A percentile compares a stretch with the other conserved stretches of the same genome.
These are phyloP conservation scores for Cunninghamia lanceolata DNA, from an alignment of 75 land plant genomes.

Conservation along the genomic window DNA sequence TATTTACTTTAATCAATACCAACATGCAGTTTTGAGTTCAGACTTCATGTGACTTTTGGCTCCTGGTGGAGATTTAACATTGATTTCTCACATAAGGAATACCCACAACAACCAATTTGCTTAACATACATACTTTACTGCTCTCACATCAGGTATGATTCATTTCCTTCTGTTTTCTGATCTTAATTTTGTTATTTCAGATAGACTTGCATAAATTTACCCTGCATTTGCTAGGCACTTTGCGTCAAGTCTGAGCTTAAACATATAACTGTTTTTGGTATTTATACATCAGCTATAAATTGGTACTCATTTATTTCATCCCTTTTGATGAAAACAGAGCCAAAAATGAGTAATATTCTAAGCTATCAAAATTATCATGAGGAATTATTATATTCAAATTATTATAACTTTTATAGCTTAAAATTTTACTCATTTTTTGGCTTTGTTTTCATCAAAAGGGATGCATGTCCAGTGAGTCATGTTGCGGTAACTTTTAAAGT, in stretches of 20 bases:
- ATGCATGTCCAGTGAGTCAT: too few species aligned
- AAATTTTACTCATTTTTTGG: too few species aligned
- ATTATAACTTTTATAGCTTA: too few species aligned
- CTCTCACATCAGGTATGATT: slow-evolving; percentile 73
- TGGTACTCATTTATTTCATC: too few species aligned
- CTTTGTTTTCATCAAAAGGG: too few species aligned
- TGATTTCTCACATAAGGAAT: slow-evolving; percentile 75
- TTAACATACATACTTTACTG: slow-evolving; percentile 80
- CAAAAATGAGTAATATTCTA: not conserved
- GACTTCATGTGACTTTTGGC: slow-evolving; percentile 60
- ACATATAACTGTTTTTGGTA: too few species aligned
- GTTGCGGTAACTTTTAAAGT: too few species aligned
- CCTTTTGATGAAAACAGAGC: not conserved
- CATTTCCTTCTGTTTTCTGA: not conserved
- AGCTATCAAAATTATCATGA: too few species aligned
- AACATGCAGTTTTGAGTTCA: slow-evolving; percentile 65
- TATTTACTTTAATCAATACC: not conserved
- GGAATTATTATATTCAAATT: too few species aligned
- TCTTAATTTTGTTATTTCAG: not conserved
- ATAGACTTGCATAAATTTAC: slow-evolving; percentile 2
- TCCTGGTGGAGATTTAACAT: slow-evolving; percentile 64
- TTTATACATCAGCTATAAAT: not conserved
- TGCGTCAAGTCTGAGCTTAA: too few species aligned
- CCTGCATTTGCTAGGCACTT: too few species aligned
- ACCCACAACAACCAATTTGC: slow-evolving; percentile 81